Evolutionary conservation across 2,329 filamentous ascomycete genomes (phyloP).

Genomic region (Diaporthe batatas): DNA sequence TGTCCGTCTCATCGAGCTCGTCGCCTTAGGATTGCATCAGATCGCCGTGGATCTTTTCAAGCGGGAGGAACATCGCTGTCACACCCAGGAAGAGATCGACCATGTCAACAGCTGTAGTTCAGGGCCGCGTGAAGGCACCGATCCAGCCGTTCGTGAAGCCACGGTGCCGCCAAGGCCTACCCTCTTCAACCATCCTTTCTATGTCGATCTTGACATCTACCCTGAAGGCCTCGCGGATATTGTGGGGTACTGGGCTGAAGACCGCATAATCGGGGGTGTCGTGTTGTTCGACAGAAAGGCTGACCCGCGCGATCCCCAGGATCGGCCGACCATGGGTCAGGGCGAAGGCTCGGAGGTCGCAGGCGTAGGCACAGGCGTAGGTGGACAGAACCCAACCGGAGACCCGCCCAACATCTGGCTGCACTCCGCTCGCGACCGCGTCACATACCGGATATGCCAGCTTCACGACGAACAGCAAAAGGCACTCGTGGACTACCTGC

Average conservation of each 20-base stretch:
- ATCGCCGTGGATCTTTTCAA: conserved; percentile 47
- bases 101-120: conserved; percentile 24
- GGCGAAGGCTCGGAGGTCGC: neutral
- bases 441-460: conserved; percentile 46
- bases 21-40: conserved; percentile 49
- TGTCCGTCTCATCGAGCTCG: conserved; percentile 50
- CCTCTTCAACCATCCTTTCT: conserved; percentile 49
- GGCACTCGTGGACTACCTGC: conserved; percentile 46
- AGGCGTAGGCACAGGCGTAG: too few species aligned
- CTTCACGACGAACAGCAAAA: conserved; percentile 45
- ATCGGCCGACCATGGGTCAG: conserved; percentile 3
- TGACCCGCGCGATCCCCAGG: conserved; percentile 16
- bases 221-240: conserved; percentile 48
- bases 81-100: conserved; percentile 40
- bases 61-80: conserved; percentile 4
- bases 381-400: too few species aligned
- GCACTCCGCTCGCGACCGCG: conserved; percentile 14
- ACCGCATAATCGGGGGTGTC: conserved; percentile 48
- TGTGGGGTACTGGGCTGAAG: conserved; percentile 50
- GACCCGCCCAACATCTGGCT: conserved; percentile 28
- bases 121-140: conserved; percentile 32
- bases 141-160: neutral
- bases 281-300: conserved; percentile 45
- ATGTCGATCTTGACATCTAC: conserved; percentile 49
- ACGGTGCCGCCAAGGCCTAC: conserved; percentile 42